phyloP scores from a whole-genome alignment of 192 early-diverging fungal genomes.

The Backusella mclennaniae region DNA sequence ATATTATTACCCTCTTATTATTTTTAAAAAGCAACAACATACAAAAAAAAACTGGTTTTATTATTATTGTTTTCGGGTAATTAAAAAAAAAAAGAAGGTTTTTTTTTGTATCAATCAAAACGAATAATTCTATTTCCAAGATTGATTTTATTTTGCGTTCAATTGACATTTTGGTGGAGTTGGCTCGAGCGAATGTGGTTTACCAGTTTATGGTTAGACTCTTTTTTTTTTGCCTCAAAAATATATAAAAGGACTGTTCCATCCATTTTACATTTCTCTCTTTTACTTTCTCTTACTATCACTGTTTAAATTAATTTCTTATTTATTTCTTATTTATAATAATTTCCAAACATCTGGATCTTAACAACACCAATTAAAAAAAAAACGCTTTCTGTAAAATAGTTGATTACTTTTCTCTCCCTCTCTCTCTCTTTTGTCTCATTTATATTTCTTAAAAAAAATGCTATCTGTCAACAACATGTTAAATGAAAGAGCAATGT shows the following conservation, averaged over 20 bases:
- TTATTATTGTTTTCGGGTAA: not conserved
- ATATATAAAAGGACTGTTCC: not conserved
- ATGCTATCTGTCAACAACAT: conserved; percentile 18
- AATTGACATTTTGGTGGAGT: conserved; percentile 7
- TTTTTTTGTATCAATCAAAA: not conserved
- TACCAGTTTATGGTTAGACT: not conserved
- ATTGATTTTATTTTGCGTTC: not conserved
- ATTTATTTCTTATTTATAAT: not conserved
- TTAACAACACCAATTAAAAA: not conserved
- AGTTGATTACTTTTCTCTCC: not conserved
- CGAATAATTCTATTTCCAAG: not conserved
- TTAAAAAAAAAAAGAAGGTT: not conserved
- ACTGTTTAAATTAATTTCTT: not conserved
- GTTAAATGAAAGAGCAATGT: conserved; percentile 9
- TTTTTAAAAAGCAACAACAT: not conserved
- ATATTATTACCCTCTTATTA: not conserved
- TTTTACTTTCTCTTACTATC: not conserved
- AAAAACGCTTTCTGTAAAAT: not conserved
- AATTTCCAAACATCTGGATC: not conserved
- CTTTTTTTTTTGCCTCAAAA: not conserved
- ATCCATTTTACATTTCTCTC: not conserved
- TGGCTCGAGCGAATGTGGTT: conserved; percentile 9
- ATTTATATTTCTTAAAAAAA: not conserved
- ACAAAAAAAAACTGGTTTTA: conserved; percentile 11
- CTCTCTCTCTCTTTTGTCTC: not conserved